Evolutionary conservation across 495 filamentous ascomycete genomes (phyloP), one percentile per base, ranked within the genome.

Genomic region (Hypomontagnella monticulosa): DNA sequence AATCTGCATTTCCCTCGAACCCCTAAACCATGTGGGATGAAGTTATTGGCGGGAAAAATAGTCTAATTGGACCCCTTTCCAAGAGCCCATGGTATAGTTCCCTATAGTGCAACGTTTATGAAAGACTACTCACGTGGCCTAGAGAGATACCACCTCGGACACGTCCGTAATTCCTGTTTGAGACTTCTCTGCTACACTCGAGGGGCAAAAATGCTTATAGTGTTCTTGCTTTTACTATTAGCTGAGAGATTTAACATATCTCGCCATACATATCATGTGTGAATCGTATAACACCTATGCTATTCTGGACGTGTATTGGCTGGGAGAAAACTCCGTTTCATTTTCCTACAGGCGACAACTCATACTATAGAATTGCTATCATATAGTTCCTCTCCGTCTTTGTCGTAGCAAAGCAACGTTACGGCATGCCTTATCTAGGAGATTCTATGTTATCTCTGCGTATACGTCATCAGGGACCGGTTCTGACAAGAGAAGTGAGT

Each of bases 401-500:
- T 34, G 27, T 43, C 43, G 30, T 41, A n/a, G 33, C 11, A 8
- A 32, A 43, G 63, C 63, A 61, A 61, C 57, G 57, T 61, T 61
- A 53, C 44, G 51, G 11, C 8, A 19, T 34, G 20, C 32, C 55
- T 59, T 66, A 66, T 66, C 63, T 60, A n/a, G 10, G 15, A 36
- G 46, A 14, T 20, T 30, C 41, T 36, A 11, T 16, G 38, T n/a
- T 23, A 37, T 23, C 32, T 51, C 4, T n/a, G 18, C 30, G 20
- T 55, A 50, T 67, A 61, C 63, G 57, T 67, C 57, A 57, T 53
- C 20, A n/a, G 23, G 23, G 57, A 18, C 41, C 30, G 50, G 41
- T 12, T 44, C 23, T 14, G 23, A 42, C 15, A 40, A 42, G 40
- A 46, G 33, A 15, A 34, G 38, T 42, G 49, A 53, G 54, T 59